Conservation (phyloP, 352 stramenopile species). For the Pythium chondricola region DNA sequence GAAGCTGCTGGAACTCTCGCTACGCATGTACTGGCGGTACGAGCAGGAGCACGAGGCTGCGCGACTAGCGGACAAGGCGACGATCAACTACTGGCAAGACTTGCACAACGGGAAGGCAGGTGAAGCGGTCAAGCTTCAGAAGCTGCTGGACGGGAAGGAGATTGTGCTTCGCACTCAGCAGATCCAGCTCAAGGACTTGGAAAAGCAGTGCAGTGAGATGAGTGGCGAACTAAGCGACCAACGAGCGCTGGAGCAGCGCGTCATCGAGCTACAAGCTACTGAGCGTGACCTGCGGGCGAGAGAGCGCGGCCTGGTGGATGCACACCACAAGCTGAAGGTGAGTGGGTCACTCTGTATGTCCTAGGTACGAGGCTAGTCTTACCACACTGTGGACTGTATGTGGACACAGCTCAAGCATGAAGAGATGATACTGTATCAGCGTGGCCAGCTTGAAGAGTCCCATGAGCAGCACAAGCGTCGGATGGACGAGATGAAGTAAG, state of each 20-base stretch:
- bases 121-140: constrained; percentile 40
- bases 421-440: constrained; percentile 36
- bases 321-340: constrained; percentile 34
- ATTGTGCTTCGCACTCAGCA: constrained; percentile 40
- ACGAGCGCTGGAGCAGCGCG: constrained; percentile 28
- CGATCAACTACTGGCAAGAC: constrained; percentile 43
- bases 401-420: constrained; percentile 34
- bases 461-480: constrained; percentile 42
- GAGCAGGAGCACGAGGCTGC: constrained; percentile 43
- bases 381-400: background rate
- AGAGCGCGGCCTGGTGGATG: constrained; percentile 24
- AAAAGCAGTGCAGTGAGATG: constrained; percentile 23
- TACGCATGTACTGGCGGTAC: constrained; percentile 71
- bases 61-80: constrained; percentile 35
- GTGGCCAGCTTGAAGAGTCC: constrained; percentile 36
- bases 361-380: background rate
- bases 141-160: constrained; percentile 49
- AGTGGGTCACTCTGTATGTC: background rate
- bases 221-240: constrained; percentile 15
- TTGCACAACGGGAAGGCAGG: constrained; percentile 35
- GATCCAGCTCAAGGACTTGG: constrained; percentile 46
- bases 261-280: constrained; percentile 32
- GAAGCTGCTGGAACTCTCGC: constrained; percentile 61
- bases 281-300: constrained; percentile 23
- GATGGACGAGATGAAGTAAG: constrained; percentile 52